These are phyloP conservation scores for Cytospora mali DNA, from an alignment of 2,329 filamentous ascomycete genomes.

Conservation along the genomic window DNA sequence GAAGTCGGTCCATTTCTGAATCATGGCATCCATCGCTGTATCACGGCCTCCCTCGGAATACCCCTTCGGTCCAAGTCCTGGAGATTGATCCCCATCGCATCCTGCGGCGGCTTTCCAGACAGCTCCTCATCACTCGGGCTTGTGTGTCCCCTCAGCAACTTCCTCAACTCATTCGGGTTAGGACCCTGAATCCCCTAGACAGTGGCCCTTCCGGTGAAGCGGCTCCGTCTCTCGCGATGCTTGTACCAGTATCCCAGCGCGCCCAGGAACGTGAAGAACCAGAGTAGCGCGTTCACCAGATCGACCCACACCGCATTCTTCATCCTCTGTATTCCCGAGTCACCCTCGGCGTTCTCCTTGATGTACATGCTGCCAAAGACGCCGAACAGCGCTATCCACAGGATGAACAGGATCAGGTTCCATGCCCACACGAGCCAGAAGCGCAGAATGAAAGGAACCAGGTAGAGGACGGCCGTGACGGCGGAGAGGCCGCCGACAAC, in stretches of 20 bases:
- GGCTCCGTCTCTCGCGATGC: slow-evolving; percentile 53
- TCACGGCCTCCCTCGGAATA: background rate
- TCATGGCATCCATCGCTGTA: background rate
- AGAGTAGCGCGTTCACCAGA: slow-evolving; percentile 72
- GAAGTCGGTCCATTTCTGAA: background rate
- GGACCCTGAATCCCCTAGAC: slow-evolving; percentile 42
- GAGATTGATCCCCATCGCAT: too few relatives aligned
- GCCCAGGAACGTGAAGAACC: slow-evolving; percentile 66
- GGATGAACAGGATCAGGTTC: slow-evolving; percentile 72
- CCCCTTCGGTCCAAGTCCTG: background rate
- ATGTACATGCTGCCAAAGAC: slow-evolving; percentile 83
- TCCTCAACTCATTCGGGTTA: slow-evolving; percentile 40
- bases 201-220: slow-evolving; percentile 62
- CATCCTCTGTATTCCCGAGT: slow-evolving; percentile 71
- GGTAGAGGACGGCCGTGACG: slow-evolving; percentile 65
- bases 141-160: background rate
- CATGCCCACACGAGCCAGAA: slow-evolving; percentile 62
- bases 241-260: slow-evolving; percentile 61
- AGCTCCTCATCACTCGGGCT: background rate
- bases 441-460: slow-evolving; percentile 62
- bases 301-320: slow-evolving; percentile 87
- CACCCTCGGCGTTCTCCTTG: slow-evolving; percentile 64
- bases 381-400: slow-evolving; percentile 83
- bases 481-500: slow-evolving; percentile 68
- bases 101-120: background rate